These are phyloP conservation scores for Alternaria alternata DNA, from an alignment of 2,329 filamentous ascomycete species.

Conservation along the genomic window DNA sequence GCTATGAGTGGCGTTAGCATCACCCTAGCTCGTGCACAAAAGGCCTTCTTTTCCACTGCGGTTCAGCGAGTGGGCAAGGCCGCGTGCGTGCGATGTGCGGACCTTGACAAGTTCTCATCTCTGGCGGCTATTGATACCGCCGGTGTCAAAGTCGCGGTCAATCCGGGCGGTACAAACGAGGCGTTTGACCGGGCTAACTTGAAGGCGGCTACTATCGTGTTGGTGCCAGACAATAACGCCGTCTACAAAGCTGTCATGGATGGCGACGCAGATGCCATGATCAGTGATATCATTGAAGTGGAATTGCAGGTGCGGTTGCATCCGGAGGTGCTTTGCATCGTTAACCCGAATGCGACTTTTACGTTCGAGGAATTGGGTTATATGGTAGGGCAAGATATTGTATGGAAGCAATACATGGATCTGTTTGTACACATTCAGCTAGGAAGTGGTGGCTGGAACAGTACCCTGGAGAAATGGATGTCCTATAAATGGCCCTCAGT, in stretches of 20 bases:
- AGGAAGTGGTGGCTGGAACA: conserved; percentile 20
- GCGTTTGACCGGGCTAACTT: conserved; percentile 24
- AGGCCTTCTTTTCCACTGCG: conserved; percentile 18
- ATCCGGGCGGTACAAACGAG: conserved; percentile 22
- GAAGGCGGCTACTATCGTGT: conserved; percentile 10
- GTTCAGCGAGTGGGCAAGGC: conserved; percentile 21
- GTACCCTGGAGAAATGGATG: conserved; percentile 25
- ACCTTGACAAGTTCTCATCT: conserved; percentile 12
- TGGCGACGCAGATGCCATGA: conserved; percentile 21
- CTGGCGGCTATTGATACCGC: conserved; percentile 19
- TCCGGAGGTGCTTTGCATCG: conserved; percentile 16
- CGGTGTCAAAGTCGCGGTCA: conserved; percentile 21
- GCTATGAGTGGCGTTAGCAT: conserved; percentile 26
- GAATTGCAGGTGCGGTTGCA: conserved; percentile 23
- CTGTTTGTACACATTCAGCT: conserved; percentile 19
- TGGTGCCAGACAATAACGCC: conserved; percentile 24
- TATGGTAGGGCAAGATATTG: conserved; percentile 16
- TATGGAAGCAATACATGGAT: conserved; percentile 25
- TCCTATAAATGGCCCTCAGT: conserved; percentile 25
- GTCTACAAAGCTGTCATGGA: conserved; percentile 23
- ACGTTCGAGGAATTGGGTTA: conserved; percentile 24
- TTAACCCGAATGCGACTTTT: conserved; percentile 15
- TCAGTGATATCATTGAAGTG: conserved; percentile 23
- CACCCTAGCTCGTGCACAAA: conserved; percentile 15
- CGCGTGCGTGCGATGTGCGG: conserved; percentile 19